Conservation (phyloP, 164 flowering plant species). For the Dillenia suffruticosa region DNA sequence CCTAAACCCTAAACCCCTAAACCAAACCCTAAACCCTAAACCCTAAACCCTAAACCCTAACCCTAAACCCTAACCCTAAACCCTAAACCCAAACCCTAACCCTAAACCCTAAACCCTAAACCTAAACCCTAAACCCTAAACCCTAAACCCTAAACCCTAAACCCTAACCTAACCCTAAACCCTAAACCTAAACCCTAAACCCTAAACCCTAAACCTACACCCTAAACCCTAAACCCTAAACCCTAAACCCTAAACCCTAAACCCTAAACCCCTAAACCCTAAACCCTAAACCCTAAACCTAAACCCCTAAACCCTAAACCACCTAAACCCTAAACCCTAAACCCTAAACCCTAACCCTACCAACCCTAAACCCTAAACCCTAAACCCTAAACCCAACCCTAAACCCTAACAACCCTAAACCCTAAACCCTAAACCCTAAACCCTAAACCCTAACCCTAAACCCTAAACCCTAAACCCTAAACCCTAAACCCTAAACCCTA, state of each 20-base stretch:
- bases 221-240: constrained; percentile 3
- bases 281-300: constrained; percentile 1
- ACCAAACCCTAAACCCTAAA: constrained; percentile 3
- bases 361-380: constrained; percentile 3
- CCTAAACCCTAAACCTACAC: constrained; percentile 5
- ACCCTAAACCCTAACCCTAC: constrained; percentile 1
- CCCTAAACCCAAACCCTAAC: constrained; percentile 1
- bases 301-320: constrained; percentile 1
- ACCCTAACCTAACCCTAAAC: constrained; percentile 5
- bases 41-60: constrained; percentile 3
- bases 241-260: constrained; percentile 10
- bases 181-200: constrained; percentile 6
- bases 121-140: not conserved
- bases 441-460: constrained; percentile 1
- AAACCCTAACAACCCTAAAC: constrained; percentile 3
- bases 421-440: constrained; percentile 4
- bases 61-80: not conserved
- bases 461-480: constrained; percentile 3
- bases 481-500: constrained; percentile 4
- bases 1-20: too few species aligned
- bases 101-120: constrained; percentile 4
- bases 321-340: constrained; percentile 4
- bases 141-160: constrained; percentile 1
- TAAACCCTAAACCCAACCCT: constrained; percentile 5
- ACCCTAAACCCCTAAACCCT: constrained; percentile 5